Conservation (phyloP, 148 eudicot species). For the Euryodendron excelsum region DNA sequence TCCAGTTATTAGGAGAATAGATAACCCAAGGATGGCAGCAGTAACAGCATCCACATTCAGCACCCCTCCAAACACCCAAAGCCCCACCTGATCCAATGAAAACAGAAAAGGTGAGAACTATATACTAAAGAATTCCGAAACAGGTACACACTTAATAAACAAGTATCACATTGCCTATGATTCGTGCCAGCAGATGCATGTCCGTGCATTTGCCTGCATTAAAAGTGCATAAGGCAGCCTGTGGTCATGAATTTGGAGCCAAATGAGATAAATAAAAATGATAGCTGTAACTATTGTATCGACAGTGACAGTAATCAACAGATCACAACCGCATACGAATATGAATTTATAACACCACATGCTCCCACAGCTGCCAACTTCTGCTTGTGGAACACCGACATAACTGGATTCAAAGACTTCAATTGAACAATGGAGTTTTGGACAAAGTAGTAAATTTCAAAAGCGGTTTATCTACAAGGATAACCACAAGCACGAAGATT, state of each 20-base stretch:
- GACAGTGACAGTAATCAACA: neutral
- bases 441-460: neutral
- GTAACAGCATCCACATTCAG: conserved; percentile 91
- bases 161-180: neutral
- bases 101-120: neutral
- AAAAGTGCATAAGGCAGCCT: neutral
- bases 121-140: neutral
- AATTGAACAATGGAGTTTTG: neutral
- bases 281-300: too few species aligned
- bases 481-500: too few species aligned
- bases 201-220: neutral
- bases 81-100: conserved; percentile 63
- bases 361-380: neutral
- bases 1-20: conserved; percentile 77
- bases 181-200: neutral
- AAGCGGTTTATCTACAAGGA: neutral
- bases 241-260: too few species aligned
- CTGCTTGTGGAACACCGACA: neutral
- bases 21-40: conserved; percentile 91
- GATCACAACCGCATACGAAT: too few species aligned
- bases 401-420: neutral
- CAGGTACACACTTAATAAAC: neutral
- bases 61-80: conserved; percentile 85
- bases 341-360: neutral
- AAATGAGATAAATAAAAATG: neutral